Percentiles rank a stretch among this genome's conserved stretches.
phyloP scores from a whole-genome alignment of 495 filamentous ascomycete genomes.

The Rhypophila decipiens region DNA sequence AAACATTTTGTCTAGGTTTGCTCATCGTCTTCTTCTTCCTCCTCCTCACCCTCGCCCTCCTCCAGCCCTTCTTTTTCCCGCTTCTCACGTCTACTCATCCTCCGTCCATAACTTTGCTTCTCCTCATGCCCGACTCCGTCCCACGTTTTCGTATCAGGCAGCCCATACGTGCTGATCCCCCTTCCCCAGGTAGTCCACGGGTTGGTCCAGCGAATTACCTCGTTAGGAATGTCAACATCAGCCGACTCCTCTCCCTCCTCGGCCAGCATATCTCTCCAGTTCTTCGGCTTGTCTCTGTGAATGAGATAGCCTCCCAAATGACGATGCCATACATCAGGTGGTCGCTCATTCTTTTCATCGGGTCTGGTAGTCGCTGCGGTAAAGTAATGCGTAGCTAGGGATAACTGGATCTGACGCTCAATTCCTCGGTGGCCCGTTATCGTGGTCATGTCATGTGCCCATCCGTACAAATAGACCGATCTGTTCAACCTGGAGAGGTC shows the following conservation, averaged over 20 bases:
- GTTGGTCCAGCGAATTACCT: slow-evolving; percentile 22
- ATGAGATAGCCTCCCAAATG: slow-evolving; percentile 26
- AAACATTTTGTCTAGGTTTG: too few relatives aligned
- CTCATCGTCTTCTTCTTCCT: neutral
- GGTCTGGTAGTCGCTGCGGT: neutral
- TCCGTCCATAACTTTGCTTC: slow-evolving; percentile 18
- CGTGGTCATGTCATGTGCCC: slow-evolving; percentile 20
- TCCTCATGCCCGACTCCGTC: slow-evolving; percentile 27
- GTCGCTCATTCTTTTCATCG: slow-evolving; percentile 8
- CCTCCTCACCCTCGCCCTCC: neutral
- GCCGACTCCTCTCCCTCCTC: neutral
- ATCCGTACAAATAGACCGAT: slow-evolving; percentile 26
- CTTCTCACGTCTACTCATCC: slow-evolving; percentile 11
- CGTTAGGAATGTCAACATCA: slow-evolving; percentile 13
- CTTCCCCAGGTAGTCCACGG: slow-evolving; percentile 29
- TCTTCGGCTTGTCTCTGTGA: slow-evolving; percentile 26
- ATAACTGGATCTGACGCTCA: slow-evolving; percentile 21
- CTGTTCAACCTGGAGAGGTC: slow-evolving; percentile 25
- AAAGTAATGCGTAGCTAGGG: slow-evolving; percentile 21
- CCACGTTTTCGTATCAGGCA: slow-evolving; percentile 31
- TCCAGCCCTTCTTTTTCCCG: neutral
- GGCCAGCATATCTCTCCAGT: slow-evolving; percentile 20
- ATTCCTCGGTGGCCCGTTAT: slow-evolving; percentile 27
- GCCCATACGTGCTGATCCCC: slow-evolving; percentile 25
- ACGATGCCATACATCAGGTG: slow-evolving; percentile 25